Evolutionary conservation across 2,329 filamentous ascomycete species (phyloP).

Genomic region (Microsporum audouinii): DNA sequence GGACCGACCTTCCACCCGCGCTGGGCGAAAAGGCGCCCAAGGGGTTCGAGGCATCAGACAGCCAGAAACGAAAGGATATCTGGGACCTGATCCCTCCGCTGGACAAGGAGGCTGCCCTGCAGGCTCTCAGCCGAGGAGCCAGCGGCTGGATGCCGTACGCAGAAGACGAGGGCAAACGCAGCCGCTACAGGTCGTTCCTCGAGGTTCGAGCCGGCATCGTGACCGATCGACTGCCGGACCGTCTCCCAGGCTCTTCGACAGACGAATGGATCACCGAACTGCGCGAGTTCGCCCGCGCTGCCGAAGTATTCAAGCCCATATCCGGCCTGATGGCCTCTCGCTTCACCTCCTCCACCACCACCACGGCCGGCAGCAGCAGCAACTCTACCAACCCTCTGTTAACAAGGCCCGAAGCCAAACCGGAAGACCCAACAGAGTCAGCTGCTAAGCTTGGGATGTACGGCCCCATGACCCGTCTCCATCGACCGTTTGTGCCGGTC

Average conservation of each 20-base stretch:
- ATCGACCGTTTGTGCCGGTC: conserved; percentile 63
- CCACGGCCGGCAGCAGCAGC: conserved; percentile 18
- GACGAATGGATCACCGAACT: conserved; percentile 75
- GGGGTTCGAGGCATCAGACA: conserved; percentile 52
- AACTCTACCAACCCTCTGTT: conserved; percentile 35
- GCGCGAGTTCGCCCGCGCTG: conserved; percentile 61
- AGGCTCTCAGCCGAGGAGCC: conserved; percentile 54
- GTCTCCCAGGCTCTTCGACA: conserved; percentile 40
- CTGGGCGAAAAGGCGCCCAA: conserved; percentile 59
- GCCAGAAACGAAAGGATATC: conserved; percentile 49
- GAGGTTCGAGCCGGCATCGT: conserved; percentile 58
- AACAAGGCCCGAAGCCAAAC: conserved; percentile 43
- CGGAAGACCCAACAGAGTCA: conserved; percentile 66
- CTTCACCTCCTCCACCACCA: conserved; percentile 58
- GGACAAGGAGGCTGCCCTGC: conserved; percentile 55
- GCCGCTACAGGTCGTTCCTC: conserved; percentile 71
- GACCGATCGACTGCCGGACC: conserved; percentile 46
- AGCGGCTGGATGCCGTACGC: conserved; percentile 70
- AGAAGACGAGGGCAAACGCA: conserved; percentile 66
- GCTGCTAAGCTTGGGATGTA: conserved; percentile 90
- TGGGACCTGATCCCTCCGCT: conserved; percentile 51
- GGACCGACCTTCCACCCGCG: conserved; percentile 62
- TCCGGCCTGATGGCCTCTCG: conserved; percentile 85
- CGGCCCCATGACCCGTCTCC: conserved; percentile 68
- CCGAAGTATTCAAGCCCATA: conserved; percentile 79